phyloP scores from a whole-genome alignment of 805 yeast genomes.

The Ogataea sp. region DNA sequence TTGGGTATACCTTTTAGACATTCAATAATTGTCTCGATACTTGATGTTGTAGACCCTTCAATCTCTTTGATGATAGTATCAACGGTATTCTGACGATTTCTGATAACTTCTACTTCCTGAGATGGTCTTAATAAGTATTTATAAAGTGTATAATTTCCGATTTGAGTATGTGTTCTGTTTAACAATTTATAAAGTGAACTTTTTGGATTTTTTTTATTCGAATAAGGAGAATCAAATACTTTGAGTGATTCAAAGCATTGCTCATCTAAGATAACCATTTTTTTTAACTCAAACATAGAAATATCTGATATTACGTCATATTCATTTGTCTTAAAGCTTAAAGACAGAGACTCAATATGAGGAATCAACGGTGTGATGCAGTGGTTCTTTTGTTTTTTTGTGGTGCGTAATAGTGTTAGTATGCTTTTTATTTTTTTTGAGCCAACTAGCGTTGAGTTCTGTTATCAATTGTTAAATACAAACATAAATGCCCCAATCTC shows the following conservation, averaged over 20 bases:
- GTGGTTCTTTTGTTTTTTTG: no score
- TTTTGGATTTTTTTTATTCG: slow-evolving; percentile 7
- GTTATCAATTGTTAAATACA: no score
- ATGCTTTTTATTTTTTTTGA: no score
- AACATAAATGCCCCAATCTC: no score
- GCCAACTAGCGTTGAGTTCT: no score
- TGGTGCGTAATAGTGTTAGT: no score
- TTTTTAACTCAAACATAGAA: slow-evolving; percentile 1
- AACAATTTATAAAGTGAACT: slow-evolving; percentile 14
- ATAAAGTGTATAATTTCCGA: slow-evolving; percentile 22
- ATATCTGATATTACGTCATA: slow-evolving; percentile 2
- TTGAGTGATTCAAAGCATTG: slow-evolving; percentile 20
- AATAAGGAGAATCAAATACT: slow-evolving; percentile 13
- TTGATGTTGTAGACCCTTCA: background rate
- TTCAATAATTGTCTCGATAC: slow-evolving; percentile 12
- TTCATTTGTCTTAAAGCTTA: background rate
- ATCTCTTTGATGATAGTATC: slow-evolving; percentile 13
- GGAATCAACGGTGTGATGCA: slow-evolving; percentile 4
- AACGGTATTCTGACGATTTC: slow-evolving; percentile 22
- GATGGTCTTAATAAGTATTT: slow-evolving; percentile 30
- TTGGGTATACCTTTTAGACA: slow-evolving; percentile 22
- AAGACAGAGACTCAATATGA: slow-evolving; percentile 3
- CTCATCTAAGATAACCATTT: slow-evolving; percentile 19
- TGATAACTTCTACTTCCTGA: slow-evolving; percentile 17
- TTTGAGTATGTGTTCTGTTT: slow-evolving; percentile 18